Percentiles rank a stretch among this genome's conserved stretches.
Conservation (phyloP, 768 basidiomycete species). For the Sistotremastrum niveocremeum region DNA sequence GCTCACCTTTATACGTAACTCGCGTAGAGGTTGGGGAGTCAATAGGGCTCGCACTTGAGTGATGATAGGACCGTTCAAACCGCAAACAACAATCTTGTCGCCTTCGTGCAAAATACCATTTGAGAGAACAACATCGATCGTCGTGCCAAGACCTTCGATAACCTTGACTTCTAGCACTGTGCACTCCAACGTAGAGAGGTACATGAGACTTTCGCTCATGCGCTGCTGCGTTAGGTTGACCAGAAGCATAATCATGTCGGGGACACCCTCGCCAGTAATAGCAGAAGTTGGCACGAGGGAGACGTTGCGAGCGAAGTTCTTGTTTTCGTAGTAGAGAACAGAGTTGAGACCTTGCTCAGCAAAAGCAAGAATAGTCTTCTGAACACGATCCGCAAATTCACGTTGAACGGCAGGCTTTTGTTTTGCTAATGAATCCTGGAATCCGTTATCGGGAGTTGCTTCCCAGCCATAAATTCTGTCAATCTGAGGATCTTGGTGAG, state of each 20-base stretch:
- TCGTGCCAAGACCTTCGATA: constrained; percentile 94
- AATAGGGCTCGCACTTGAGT: constrained; percentile 88
- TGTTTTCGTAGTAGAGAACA: constrained; percentile 94
- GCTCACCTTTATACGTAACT: constrained; percentile 84
- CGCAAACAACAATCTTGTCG: constrained; percentile 91
- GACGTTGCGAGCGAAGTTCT: constrained; percentile 84
- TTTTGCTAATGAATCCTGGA: constrained; percentile 79
- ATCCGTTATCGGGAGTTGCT: constrained; percentile 80
- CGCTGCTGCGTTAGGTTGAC: constrained; percentile 95
- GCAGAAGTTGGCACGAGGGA: constrained; percentile 97
- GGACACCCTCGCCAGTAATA: constrained; percentile 94
- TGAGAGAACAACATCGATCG: constrained; percentile 90
- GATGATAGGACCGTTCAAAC: constrained; percentile 92
- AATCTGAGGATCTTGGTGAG: constrained; percentile 38
- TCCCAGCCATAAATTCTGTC: constrained; percentile 97
- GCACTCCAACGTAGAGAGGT: constrained; percentile 92
- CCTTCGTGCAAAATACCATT: constrained; percentile 89
- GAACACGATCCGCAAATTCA: constrained; percentile 82
- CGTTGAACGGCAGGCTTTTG: constrained; percentile 70
- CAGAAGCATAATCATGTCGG: constrained; percentile 98
- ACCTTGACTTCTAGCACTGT: constrained; percentile 99
- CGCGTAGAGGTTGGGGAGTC: constrained; percentile 92
- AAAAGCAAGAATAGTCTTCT: constrained; percentile 81
- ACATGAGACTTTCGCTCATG: constrained; percentile 97
- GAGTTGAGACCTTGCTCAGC: constrained; percentile 98